Evolutionary conservation across 257 asterid species (phyloP).

Genomic region (Sherardia arvensis): DNA sequence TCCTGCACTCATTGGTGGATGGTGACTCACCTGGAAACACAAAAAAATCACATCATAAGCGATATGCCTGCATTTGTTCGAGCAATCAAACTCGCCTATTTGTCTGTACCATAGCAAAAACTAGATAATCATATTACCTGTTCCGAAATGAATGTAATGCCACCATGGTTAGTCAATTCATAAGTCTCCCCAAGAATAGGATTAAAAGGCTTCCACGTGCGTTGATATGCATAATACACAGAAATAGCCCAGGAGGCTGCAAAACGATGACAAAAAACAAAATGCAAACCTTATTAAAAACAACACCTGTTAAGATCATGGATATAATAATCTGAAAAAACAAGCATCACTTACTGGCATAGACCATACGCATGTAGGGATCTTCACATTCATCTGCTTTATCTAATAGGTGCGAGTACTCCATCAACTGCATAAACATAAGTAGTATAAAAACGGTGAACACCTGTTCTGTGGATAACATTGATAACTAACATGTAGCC

Average conservation of each 20-base stretch:
- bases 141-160: constrained; percentile 80
- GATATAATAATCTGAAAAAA: background rate
- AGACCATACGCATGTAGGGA: constrained; percentile 88
- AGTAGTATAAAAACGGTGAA: background rate
- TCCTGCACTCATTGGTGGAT: constrained; percentile 98
- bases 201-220: constrained; percentile 99
- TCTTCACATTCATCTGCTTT: constrained; percentile 91
- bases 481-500: constrained; percentile 5
- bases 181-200: constrained; percentile 98
- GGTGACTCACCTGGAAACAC: constrained; percentile 51
- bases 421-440: constrained; percentile 62
- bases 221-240: constrained; percentile 82
- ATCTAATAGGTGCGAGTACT: constrained; percentile 80
- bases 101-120: too few relatives aligned
- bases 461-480: constrained; percentile 4
- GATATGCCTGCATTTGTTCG: background rate
- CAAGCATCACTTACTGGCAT: constrained; percentile 45
- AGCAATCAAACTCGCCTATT: background rate
- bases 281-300: background rate
- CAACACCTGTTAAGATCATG: background rate
- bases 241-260: constrained; percentile 96
- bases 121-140: constrained; percentile 39
- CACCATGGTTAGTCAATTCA: constrained; percentile 82
- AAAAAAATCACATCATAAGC: background rate
- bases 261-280: constrained; percentile 6